These are phyloP conservation scores for Rehmannia glutinosa DNA, from an alignment of 257 asterid species.

Conservation along the genomic window DNA sequence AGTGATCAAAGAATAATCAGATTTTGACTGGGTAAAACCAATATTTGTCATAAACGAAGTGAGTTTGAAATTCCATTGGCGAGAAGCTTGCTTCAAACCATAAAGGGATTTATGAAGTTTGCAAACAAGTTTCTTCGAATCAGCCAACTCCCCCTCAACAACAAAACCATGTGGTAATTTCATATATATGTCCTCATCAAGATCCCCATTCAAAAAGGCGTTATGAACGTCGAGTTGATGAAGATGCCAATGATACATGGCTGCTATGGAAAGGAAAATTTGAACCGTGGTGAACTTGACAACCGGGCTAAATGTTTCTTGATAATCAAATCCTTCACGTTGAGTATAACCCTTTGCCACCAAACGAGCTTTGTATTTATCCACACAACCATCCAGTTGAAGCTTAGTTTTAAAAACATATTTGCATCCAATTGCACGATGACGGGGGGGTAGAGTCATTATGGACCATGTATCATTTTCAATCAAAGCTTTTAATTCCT, in stretches of 20 bases:
- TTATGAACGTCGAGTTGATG: too few species aligned
- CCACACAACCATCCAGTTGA: too few species aligned
- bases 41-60: too few species aligned
- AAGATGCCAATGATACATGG: neutral
- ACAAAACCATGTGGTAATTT: too few species aligned
- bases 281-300: neutral
- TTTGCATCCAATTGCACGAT: neutral
- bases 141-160: too few species aligned
- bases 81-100: neutral
- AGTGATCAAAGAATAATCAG: too few species aligned
- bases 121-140: neutral
- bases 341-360: neutral
- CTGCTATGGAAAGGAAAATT: neutral
- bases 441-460: too few species aligned
- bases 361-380: neutral
- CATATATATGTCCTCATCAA: too few species aligned
- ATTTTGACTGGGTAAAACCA: too few species aligned
- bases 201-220: too few species aligned
- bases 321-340: neutral
- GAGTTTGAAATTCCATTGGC: neutral
- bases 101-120: neutral
- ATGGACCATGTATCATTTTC: too few species aligned
- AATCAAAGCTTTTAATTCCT: too few species aligned
- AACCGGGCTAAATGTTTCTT: neutral
- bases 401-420: neutral